These are phyloP conservation scores for Margaritispora aquatica DNA, from an alignment of 495 filamentous ascomycete genomes.

Conservation along the genomic window DNA sequence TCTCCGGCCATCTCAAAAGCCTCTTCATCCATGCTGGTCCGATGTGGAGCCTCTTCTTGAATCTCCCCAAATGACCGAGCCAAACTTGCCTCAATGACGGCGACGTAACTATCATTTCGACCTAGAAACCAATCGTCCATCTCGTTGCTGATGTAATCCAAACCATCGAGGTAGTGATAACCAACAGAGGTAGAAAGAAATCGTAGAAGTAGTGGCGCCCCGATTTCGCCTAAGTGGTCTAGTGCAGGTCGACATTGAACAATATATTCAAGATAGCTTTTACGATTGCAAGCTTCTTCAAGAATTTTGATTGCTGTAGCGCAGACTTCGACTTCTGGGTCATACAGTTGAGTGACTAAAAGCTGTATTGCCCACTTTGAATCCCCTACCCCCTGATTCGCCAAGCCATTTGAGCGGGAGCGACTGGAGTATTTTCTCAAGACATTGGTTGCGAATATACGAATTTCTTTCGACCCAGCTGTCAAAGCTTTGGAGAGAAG, in stretches of 20 bases:
- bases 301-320: conserved; percentile 93
- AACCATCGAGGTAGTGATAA: conserved; percentile 92
- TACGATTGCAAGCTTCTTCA: conserved; percentile 93
- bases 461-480: conserved; percentile 82
- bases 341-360: conserved; percentile 94
- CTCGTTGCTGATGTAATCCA: conserved; percentile 97
- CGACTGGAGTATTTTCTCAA: conserved; percentile 74
- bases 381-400: conserved; percentile 32
- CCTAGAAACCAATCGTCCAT: conserved; percentile 99
- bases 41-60: conserved; percentile 36
- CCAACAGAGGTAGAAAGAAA: conserved; percentile 94
- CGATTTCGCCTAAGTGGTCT: conserved; percentile 95
- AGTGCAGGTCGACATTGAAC: conserved; percentile 94
- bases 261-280: conserved; percentile 84
- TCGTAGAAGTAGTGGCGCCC: conserved; percentile 83
- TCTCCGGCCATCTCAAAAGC: conserved; percentile 42
- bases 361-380: conserved; percentile 94
- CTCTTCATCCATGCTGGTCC: conserved; percentile 48
- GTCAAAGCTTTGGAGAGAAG: conserved; percentile 90
- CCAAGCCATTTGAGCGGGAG: conserved; percentile 28
- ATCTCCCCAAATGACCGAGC: conserved; percentile 73
- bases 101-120: conserved; percentile 90
- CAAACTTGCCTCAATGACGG: conserved; percentile 92
- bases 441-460: conserved; percentile 77
- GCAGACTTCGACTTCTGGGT: conserved; percentile 93